phyloP scores from a whole-genome alignment of 768 basidiomycete species.

The Kwoniella sp. region DNA sequence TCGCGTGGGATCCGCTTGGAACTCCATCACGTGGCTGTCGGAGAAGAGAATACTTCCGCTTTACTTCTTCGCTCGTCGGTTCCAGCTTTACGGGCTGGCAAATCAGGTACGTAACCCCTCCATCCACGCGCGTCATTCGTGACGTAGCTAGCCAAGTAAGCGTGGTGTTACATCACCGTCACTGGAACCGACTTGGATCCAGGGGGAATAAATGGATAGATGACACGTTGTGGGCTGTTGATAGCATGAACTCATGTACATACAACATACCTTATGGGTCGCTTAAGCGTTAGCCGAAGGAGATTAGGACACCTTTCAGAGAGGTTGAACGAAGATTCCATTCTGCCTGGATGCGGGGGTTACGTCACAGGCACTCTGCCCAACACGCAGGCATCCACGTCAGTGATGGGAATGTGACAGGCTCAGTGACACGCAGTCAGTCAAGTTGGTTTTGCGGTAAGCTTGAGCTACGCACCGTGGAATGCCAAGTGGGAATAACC shows the following conservation, averaged over 20 bases:
- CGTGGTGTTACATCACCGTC: background rate
- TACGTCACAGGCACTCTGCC: constrained; percentile 1
- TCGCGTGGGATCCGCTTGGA: background rate
- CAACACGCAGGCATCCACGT: background rate
- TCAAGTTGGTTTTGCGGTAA: too few relatives aligned
- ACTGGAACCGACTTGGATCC: background rate
- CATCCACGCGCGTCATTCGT: background rate
- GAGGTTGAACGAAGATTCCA: too few relatives aligned
- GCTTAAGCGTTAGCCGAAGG: background rate
- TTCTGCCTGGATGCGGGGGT: background rate
- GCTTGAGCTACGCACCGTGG: too few relatives aligned
- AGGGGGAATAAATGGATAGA: background rate
- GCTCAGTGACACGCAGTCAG: too few relatives aligned
- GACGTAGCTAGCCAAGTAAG: background rate
- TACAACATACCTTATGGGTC: background rate
- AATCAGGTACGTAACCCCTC: background rate
- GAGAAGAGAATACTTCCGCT: background rate
- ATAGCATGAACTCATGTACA: background rate
- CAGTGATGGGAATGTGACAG: too few relatives aligned
- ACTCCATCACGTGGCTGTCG: background rate
- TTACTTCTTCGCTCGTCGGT: too few relatives aligned
- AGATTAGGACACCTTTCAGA: background rate
- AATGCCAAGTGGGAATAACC: background rate
- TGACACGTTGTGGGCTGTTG: too few relatives aligned
- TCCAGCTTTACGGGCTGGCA: too few relatives aligned